A percentile compares a stretch with the other conserved stretches of the same genome.
Conservation (phyloP, 2,329 filamentous ascomycete genomes). For the Penicillium sp. region DNA sequence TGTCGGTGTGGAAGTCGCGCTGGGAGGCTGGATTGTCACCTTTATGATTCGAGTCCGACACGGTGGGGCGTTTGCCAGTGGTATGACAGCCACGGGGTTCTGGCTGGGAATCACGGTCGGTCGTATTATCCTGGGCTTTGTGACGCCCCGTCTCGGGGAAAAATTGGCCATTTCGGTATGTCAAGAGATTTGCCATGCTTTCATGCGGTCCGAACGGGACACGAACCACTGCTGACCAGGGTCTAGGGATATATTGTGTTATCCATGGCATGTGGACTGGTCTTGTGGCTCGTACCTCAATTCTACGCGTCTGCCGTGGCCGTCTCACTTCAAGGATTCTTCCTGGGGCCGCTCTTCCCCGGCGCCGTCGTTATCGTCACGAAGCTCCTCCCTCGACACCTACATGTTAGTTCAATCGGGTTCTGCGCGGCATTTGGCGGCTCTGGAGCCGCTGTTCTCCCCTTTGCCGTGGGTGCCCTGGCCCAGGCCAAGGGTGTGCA, state of each 20-base stretch:
- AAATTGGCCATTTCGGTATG: slow-evolving; percentile 61
- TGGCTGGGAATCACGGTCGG: slow-evolving; percentile 83
- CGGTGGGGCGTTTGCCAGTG: slow-evolving; percentile 70
- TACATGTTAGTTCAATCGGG: slow-evolving; percentile 79
- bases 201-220: background rate
- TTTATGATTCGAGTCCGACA: slow-evolving; percentile 82
- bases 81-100: slow-evolving; percentile 77
- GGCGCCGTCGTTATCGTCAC: slow-evolving; percentile 73
- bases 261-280: slow-evolving; percentile 66
- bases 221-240: background rate
- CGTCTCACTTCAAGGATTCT: slow-evolving; percentile 74
- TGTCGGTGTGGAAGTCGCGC: slow-evolving; percentile 70
- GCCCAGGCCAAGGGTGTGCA: slow-evolving; percentile 61
- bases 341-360: slow-evolving; percentile 78
- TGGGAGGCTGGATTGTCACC: slow-evolving; percentile 80
- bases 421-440: slow-evolving; percentile 80
- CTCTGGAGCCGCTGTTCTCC: slow-evolving; percentile 61
- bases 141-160: slow-evolving; percentile 71
- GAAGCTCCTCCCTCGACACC: slow-evolving; percentile 70
- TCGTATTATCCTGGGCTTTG: slow-evolving; percentile 71
- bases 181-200: background rate
- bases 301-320: slow-evolving; percentile 75
- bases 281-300: slow-evolving; percentile 81
- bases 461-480: slow-evolving; percentile 52
- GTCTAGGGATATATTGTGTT: slow-evolving; percentile 62